Evolutionary conservation across 1,139 yeast species (phyloP), one percentile per base, ranked within the genome.

Genomic region (Pichia sp.): DNA sequence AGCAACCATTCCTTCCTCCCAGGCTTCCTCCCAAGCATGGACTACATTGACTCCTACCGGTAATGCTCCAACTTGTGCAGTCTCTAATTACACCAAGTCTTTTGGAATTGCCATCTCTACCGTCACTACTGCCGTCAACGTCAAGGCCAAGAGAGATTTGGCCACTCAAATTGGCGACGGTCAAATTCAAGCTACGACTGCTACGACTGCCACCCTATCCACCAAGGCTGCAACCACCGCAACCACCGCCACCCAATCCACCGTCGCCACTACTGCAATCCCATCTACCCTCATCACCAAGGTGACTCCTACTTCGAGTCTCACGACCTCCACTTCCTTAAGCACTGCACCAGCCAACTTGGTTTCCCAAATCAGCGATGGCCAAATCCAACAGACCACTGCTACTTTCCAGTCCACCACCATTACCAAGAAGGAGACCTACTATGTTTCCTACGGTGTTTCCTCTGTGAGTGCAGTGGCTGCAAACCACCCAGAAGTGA

Each of bases 1-100:
- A 65, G 83, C 87, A 62, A 73, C 76, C 67, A 77, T 81, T 69
- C 84, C 89, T 68, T 67, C 86, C n/a, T n/a, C n/a, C n/a, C n/a
- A n/a, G n/a, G n/a, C n/a, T n/a, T n/a, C n/a, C n/a, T n/a, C n/a
- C 56, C 83, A 80, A 57, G 82, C 89, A 62, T 83, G 87, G 82
- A 74, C 88, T 36, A 81, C 88, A 48, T 76, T 84, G 70, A 83
- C 88, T 45, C 90, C 91, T 60, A 58, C 72, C 46, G 74, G 72
- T 26, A 70, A 81, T 42, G 78, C 77, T 55, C 37, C 48, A 9
- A 58, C 79, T 40, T 83, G 83, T 51, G 83, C 80, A 62, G 79
- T 79, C 70, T 61, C 78, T 45, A 81, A 80, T 62, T 81, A 81
- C 72, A 58, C 78, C 23, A 68, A 71, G 47, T 70, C 76, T 50